Evolutionary conservation across 2,329 filamentous ascomycete genomes (phyloP), one percentile per base, ranked within the genome.

Genomic region (Chrysoporthe deuterocubensis): DNA sequence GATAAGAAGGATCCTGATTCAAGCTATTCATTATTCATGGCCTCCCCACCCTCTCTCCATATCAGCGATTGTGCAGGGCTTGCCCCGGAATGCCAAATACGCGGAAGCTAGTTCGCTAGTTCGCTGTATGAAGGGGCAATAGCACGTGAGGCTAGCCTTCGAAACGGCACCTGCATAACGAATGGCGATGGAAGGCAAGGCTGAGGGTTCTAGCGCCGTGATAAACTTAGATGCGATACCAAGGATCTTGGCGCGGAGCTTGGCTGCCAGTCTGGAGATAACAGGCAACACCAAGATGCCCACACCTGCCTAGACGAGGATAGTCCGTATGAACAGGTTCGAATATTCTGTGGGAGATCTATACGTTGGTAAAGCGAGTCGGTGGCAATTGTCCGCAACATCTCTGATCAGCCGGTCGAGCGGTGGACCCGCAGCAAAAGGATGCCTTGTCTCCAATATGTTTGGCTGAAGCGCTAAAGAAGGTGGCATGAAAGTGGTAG

Each of bases 241-340:
- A 11, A 18, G 34, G 5, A 34, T 57, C 54, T 37, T 37, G 54
- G 54, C 34, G 32, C 34, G 50, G 2, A 34, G 14, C 50, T 54
- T 54, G 50, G 50, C 50, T 5, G 50, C 4, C 21, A 40, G 4
- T 57, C 54, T 21, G 34, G 40, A 57, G 54, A 57, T 57, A 57
- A 57, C 32, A 32, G 54, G 21, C 16, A 40, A 21, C 16, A 40
- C 16, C 16, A 18, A 13, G 5, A n/a, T 2, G 34, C 18, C 16
- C 50, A 32, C 26, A 54, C 50, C 50, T 54, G 50, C 50, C 50
- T 54, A 34, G 21, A 54, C 32, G 50, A 54, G 50, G 16, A 54
- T 54, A 21, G 32, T 54, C 16, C 11, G 50, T 21, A 32, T 1
- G 32, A 54, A 54, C 21, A 7, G 34, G 18, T 66, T 58, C 34